Percentiles rank a stretch among this genome's conserved stretches.
These are phyloP conservation scores for Avena insularis DNA, from an alignment of 176 grass and related monocot species.

Conservation along the genomic window DNA sequence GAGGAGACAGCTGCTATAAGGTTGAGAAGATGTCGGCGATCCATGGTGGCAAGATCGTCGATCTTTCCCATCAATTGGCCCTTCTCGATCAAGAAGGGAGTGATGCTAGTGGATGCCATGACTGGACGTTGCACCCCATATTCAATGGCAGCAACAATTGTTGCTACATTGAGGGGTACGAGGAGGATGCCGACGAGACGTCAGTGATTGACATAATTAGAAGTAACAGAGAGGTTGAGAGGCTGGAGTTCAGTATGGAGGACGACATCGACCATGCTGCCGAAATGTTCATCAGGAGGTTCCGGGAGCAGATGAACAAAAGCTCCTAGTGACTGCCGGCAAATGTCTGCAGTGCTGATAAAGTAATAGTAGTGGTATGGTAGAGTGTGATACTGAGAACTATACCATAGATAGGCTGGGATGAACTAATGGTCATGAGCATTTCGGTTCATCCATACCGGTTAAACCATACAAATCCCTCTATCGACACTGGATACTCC, in stretches of 20 bases:
- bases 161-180: background rate
- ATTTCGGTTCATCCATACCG: too few species aligned
- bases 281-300: constrained; percentile 72
- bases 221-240: constrained; percentile 52
- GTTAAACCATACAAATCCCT: too few species aligned
- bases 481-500: too few species aligned
- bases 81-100: constrained; percentile 29
- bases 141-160: constrained; percentile 39
- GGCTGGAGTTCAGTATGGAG: constrained; percentile 63
- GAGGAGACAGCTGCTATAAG: constrained; percentile 6
- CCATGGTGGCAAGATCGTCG: background rate
- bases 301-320: constrained; percentile 62
- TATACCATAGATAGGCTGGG: too few species aligned
- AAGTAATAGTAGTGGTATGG: background rate
- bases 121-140: constrained; percentile 47
- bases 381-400: background rate
- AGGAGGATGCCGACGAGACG: background rate
- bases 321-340: background rate
- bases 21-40: background rate
- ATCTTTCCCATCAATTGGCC: constrained; percentile 28
- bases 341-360: background rate
- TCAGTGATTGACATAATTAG: constrained; percentile 73
- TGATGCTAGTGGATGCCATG: constrained; percentile 6
- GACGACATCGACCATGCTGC: constrained; percentile 74
- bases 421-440: too few species aligned